phyloP scores from a whole-genome alignment of 805 yeast species.

The Ogataea pignaliae region DNA sequence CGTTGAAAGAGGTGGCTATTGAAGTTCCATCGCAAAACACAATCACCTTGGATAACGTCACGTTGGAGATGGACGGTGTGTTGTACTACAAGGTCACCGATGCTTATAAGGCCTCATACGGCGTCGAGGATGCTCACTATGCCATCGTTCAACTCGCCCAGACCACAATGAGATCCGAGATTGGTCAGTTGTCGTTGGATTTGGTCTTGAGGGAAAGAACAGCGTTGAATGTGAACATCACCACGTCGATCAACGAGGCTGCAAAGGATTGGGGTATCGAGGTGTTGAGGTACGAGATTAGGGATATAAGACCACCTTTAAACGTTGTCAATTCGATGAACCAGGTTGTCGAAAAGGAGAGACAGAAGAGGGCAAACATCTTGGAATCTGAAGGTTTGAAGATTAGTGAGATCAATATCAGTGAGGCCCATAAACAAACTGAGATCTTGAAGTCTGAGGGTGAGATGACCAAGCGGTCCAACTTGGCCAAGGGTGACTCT shows the following conservation, averaged over 20 bases:
- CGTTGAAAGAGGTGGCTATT: constrained; percentile 77
- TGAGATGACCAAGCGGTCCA: constrained; percentile 53
- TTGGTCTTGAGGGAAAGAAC: constrained; percentile 76
- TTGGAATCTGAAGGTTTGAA: constrained; percentile 82
- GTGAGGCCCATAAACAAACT: constrained; percentile 75
- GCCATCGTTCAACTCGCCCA: constrained; percentile 85
- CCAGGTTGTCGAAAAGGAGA: constrained; percentile 81
- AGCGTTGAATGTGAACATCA: constrained; percentile 64
- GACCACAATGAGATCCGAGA: constrained; percentile 87
- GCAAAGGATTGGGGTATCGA: constrained; percentile 82
- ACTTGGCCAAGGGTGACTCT: constrained; percentile 70
- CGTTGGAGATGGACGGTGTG: constrained; percentile 81
- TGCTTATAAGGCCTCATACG: constrained; percentile 81
- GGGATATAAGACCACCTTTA: constrained; percentile 83
- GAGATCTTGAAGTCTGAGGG: constrained; percentile 77
- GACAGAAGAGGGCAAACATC: constrained; percentile 83
- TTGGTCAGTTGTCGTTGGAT: constrained; percentile 78
- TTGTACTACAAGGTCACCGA: constrained; percentile 73
- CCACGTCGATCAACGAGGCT: constrained; percentile 77
- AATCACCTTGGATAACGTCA: constrained; percentile 81
- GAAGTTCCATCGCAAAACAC: constrained; percentile 84
- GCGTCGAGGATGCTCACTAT: constrained; percentile 83
- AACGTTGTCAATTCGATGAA: constrained; percentile 89
- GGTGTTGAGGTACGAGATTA: constrained; percentile 79
- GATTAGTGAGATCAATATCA: constrained; percentile 73